Conservation (phyloP, 78 protist genomes). For the Mantamonas sphyraenae region DNA sequence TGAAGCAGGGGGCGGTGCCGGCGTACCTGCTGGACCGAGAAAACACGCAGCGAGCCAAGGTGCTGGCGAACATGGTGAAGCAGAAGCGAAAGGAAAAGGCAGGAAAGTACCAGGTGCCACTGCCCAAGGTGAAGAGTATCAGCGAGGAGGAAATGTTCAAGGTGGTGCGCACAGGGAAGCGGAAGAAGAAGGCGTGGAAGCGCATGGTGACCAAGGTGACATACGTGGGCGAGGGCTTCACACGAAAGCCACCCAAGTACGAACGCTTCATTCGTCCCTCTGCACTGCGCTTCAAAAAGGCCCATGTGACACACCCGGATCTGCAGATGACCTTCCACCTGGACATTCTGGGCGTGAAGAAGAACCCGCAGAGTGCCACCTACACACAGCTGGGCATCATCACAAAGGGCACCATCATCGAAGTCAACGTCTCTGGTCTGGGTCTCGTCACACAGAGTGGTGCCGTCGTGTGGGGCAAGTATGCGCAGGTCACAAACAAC, state of each 20-base stretch:
- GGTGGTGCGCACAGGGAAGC: constrained; percentile 89
- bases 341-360: constrained; percentile 93
- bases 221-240: constrained; percentile 95
- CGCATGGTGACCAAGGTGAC: constrained; percentile 96
- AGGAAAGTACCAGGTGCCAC: constrained; percentile 97
- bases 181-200: constrained; percentile 94
- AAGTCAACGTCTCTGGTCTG: constrained; percentile 94
- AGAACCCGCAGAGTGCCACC: constrained; percentile 88
- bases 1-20: constrained; percentile 93
- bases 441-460: constrained; percentile 98
- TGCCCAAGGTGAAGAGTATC: constrained; percentile 90
- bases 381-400: constrained; percentile 96
- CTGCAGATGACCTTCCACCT: constrained; percentile 89
- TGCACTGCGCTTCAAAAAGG: constrained; percentile 88
- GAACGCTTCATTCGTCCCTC: constrained; percentile 97
- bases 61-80: constrained; percentile 90
- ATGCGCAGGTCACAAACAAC: constrained; percentile 97
- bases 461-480: constrained; percentile 98
- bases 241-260: constrained; percentile 97
- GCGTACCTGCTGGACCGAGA: constrained; percentile 94
- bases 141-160: constrained; percentile 93
- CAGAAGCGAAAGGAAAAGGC: constrained; percentile 99
- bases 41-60: constrained; percentile 87
- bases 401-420: constrained; percentile 98
- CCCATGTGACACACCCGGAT: constrained; percentile 99